Percentiles rank a stretch among this genome's conserved stretches.
These are phyloP conservation scores for Sporothrix schenckii DNA, from an alignment of 2,329 filamentous ascomycete genomes.

Conservation along the genomic window DNA sequence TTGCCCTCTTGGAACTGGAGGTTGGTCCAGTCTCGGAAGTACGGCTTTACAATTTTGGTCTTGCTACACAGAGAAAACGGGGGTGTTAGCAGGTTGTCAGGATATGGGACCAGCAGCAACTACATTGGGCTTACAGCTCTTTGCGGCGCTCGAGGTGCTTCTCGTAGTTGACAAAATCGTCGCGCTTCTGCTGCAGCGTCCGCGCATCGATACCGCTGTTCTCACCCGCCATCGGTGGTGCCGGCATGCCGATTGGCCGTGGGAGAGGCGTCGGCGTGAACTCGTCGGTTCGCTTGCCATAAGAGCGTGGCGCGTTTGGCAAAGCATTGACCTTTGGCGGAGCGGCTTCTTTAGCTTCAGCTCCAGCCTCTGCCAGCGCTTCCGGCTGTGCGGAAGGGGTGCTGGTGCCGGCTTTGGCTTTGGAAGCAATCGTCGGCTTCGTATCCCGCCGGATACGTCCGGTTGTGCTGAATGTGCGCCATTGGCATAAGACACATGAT, in stretches of 20 bases:
- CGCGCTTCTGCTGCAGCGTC: conserved; percentile 66
- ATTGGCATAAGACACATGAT: conserved; percentile 56
- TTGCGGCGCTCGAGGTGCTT: conserved; percentile 78
- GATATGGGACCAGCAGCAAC: background rate
- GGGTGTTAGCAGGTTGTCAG: background rate
- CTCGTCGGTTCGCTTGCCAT: conserved; percentile 57
- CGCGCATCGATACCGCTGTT: conserved; percentile 78
- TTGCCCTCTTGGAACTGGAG: conserved; percentile 83
- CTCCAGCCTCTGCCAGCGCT: background rate
- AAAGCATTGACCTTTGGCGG: conserved; percentile 43
- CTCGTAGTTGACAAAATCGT: conserved; percentile 83
- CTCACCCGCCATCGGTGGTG: conserved; percentile 74
- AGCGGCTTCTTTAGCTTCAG: background rate
- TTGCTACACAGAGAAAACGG: conserved; percentile 54
- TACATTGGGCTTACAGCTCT: conserved; percentile 63
- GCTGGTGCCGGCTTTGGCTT: background rate
- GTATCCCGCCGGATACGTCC: conserved; percentile 35
- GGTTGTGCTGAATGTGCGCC: conserved; percentile 40
- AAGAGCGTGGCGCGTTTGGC: conserved; percentile 61
- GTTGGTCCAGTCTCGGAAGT: conserved; percentile 95
- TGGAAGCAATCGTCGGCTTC: conserved; percentile 23
- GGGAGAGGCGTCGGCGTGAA: conserved; percentile 64
- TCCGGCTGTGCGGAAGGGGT: background rate
- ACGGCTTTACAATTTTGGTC: conserved; percentile 77
- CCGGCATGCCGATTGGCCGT: conserved; percentile 79